These are phyloP conservation scores for Penicillium samsonianum DNA, from an alignment of 495 filamentous ascomycete genomes.

Conservation along the genomic window DNA sequence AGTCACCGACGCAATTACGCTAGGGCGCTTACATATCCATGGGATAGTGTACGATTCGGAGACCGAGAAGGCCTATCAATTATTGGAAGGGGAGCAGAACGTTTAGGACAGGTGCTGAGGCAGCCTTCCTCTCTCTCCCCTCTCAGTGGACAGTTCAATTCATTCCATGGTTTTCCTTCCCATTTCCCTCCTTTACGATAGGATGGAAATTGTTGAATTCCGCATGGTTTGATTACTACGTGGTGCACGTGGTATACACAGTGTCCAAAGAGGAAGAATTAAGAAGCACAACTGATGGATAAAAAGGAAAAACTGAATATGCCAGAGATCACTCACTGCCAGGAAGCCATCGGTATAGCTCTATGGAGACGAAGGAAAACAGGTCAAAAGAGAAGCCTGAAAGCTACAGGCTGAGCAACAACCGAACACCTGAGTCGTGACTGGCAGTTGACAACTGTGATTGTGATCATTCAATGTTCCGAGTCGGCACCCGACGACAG, in stretches of 20 bases:
- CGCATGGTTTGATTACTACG: neutral
- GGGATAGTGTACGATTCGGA: constrained; percentile 26
- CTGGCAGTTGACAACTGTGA: neutral
- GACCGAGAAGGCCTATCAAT: constrained; percentile 8
- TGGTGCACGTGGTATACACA: neutral
- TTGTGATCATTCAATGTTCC: neutral
- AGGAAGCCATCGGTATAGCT: neutral
- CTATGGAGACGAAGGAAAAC: neutral
- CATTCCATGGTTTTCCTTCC: neutral
- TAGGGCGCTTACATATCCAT: constrained; percentile 21
- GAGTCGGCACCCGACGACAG: constrained; percentile 7
- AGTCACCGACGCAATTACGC: constrained; percentile 17
- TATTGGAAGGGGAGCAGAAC: constrained; percentile 1
- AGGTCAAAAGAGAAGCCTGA: neutral
- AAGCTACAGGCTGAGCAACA: neutral
- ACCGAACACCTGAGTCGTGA: neutral
- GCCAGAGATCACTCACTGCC: neutral
- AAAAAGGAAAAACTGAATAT: neutral
- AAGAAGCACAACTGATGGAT: neutral
- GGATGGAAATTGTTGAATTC: neutral
- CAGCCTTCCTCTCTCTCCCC: no score
- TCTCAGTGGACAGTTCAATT: neutral
- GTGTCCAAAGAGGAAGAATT: neutral
- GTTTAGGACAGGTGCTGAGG: neutral
- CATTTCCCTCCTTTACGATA: neutral